These are phyloP conservation scores for Thymus quinquecostatus DNA, from an alignment of 257 asterid genomes.

Conservation along the genomic window DNA sequence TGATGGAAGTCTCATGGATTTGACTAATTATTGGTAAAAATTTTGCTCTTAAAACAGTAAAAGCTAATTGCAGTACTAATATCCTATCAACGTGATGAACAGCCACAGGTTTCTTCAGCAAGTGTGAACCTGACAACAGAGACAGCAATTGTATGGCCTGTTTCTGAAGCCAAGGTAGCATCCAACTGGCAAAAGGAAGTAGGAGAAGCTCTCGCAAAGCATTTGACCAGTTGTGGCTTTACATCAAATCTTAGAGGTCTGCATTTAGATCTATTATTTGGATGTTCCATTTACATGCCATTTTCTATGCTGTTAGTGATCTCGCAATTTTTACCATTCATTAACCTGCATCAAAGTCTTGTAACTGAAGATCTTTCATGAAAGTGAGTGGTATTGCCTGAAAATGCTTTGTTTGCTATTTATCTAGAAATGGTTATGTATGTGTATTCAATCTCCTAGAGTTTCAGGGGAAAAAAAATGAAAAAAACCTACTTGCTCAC, in stretches of 20 bases:
- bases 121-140: constrained; percentile 90
- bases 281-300: constrained; percentile 15
- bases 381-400: constrained; percentile 7
- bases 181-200: constrained; percentile 84
- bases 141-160: constrained; percentile 95
- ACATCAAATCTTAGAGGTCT: constrained; percentile 79
- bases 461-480: constrained; percentile 4
- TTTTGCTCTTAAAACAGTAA: not conserved
- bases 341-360: constrained; percentile 5
- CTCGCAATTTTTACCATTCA: constrained; percentile 24
- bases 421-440: not conserved
- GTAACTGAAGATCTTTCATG: constrained; percentile 20
- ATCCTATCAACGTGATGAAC: constrained; percentile 32
- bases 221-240: constrained; percentile 91
- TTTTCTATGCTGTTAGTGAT: constrained; percentile 29
- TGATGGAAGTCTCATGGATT: constrained; percentile 11
- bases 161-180: constrained; percentile 73
- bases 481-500: constrained; percentile 2
- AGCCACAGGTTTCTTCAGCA: constrained; percentile 95
- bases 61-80: constrained; percentile 23
- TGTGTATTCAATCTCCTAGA: constrained; percentile 6
- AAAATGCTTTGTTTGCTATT: constrained; percentile 15
- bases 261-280: constrained; percentile 32
- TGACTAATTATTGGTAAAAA: constrained; percentile 13
- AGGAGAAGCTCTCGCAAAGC: constrained; percentile 94